Conservation (phyloP, 371 early-diverging fungal genomes). For the Haplosporangium sp. region DNA sequence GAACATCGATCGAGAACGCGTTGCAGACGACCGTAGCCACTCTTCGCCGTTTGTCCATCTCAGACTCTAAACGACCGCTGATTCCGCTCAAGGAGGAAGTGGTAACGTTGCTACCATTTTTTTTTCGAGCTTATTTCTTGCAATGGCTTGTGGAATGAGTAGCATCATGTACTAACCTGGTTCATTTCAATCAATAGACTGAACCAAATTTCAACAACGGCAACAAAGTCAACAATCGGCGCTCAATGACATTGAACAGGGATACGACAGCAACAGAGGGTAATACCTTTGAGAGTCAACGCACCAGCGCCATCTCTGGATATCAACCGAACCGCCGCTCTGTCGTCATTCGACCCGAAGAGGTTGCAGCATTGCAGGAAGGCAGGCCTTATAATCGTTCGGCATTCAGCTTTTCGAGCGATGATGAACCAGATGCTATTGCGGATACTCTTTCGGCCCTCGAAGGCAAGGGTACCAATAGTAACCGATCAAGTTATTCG, state of each 20-base stretch:
- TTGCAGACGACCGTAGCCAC: slow-evolving; percentile 47
- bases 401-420: slow-evolving; percentile 19
- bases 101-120: slow-evolving; percentile 9
- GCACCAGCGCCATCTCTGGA: slow-evolving; percentile 8
- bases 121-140: not conserved
- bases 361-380: slow-evolving; percentile 46
- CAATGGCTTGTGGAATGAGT: not conserved
- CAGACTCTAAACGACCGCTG: slow-evolving; percentile 31
- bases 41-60: slow-evolving; percentile 44
- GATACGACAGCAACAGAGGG: not conserved
- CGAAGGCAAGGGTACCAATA: slow-evolving; percentile 37
- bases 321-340: slow-evolving; percentile 45
- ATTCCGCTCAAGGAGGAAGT: slow-evolving; percentile 25
- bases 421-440: slow-evolving; percentile 34
- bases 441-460: slow-evolving; percentile 43
- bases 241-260: slow-evolving; percentile 30
- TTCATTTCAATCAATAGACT: not conserved
- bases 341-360: slow-evolving; percentile 42
- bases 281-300: slow-evolving; percentile 8
- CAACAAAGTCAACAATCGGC: slow-evolving; percentile 20
- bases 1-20: slow-evolving; percentile 34
- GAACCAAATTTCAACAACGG: not conserved
- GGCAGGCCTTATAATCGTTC: slow-evolving; percentile 16
- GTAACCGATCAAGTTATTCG: slow-evolving; percentile 39
- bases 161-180: not conserved